Evolutionary conservation across 179 eudicot genomes (phyloP), one percentile per base, ranked within the genome.

Genomic region (Kewa caespitosa): DNA sequence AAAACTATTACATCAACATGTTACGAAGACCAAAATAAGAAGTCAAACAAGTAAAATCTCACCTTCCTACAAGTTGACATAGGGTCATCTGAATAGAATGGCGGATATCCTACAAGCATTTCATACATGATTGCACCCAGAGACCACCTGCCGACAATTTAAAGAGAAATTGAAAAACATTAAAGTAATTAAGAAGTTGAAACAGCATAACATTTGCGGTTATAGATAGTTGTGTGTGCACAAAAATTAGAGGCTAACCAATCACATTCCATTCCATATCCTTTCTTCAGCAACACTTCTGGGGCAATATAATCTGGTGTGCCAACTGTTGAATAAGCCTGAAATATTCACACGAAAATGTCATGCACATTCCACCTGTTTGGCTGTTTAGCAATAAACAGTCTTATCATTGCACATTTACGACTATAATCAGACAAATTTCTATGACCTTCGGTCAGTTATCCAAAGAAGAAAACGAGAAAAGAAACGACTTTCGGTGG

Each of bases 261-360:
- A 85, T 87, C 92, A 76, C 92, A 87, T 78, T 87, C 97, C 94
- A 90, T 88, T 81, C 94, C 97, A 75, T 92, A 92, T 78, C 97
- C 94, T 82, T 89, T 92, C 85, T 92, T 92, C 80, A 92, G 84
- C 79, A 92, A 79, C 69, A 92, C 97, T 85, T 92, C 97, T 69
- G 97, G 94, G 77, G 97, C 97, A 86, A 92, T 92, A 79, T 92
- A 92, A 82, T 92, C 97, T 73, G 97, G 97, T 63, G 97, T 92
- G 55, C 97, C 97, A 86, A 92, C 97, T 36, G 97, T 92, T 39
- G 97, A 92, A 80, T 92, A 92, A 62, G 97, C 97, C 97, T 92
- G 79, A 70, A 87, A n/a, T 31, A 80, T 76, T 72, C 46, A 72
- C 50, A 75, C 38, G 39, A 10, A 60, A 28, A 38, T 57, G 67